Base-by-base conservation (phyloP, 257 asterid species). In the Penstemon newberryi region DNA sequence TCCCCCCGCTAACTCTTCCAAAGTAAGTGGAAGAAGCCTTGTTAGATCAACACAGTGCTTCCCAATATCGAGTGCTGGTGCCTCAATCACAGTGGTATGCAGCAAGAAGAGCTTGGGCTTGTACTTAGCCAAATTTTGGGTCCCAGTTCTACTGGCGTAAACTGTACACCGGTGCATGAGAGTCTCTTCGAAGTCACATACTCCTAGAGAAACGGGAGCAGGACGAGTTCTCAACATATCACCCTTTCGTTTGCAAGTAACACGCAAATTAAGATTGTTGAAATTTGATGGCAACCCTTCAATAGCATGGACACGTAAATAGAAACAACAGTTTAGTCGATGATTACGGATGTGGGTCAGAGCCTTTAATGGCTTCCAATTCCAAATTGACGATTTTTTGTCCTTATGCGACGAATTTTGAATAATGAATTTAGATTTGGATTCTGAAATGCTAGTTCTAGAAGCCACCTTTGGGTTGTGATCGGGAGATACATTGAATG, bases 31-130 rank as follows among this genome's bases (percentile, higher is more conserved):
- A 70, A 93, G 96, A 80, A 93, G 77, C 86, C 92, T 88, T 33
- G 89, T 80, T 52, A 93, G 89, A 76, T 93, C 99, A 78, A 93
- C 80, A 90, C 88, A 85, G 59, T 82, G 92, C 55, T 85, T 83
- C 77, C 97, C 97, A 19, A 89, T 75, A 59, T 90, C 96, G 11
- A 85, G 79, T 7, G 62, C 58, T 9, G 94, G 89, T 56, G 84
- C 84, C 70, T 86, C 97, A 53, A 82, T 51, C 25, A 87, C 92
- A 54, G 84, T 84, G 64, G 85, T 76, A 18, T 76, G 78, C 51
- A 93, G 88, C 70, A 78, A 79, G 70, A 84, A 90, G 45, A 80
- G 82, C 73, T 85, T 83, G 57, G 96, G 86, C 70, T 90, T 88
- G 47, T 88, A 93, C 79, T 90, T 85, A 19, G 78, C 84, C 40